phyloP scores from a whole-genome alignment of 2,329 filamentous ascomycete genomes.

The Ceratocystis alfenasii region DNA sequence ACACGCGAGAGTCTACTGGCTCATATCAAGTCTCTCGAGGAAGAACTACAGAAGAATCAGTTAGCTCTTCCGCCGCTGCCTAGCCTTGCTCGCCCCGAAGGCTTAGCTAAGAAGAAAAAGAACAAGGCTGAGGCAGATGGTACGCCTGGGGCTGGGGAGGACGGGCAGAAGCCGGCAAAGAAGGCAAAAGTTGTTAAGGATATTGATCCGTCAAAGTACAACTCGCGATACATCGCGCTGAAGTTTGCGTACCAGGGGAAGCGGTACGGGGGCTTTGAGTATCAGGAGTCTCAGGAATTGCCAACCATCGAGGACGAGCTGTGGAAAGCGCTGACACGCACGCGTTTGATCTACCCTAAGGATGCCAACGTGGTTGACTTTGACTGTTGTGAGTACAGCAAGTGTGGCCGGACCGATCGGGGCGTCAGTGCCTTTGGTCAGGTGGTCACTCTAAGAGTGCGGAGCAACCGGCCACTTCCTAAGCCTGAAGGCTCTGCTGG shows the following conservation, averaged over 20 bases:
- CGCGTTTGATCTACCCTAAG: constrained; percentile 66
- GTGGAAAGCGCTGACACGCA: constrained; percentile 79
- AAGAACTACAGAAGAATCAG: constrained; percentile 41
- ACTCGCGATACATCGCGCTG: constrained; percentile 72
- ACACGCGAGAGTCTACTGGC: constrained; percentile 55
- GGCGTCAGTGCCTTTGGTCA: constrained; percentile 96
- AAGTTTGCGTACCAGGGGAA: constrained; percentile 91
- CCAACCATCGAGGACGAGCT: constrained; percentile 86
- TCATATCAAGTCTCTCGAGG: constrained; percentile 56
- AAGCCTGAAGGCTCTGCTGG: constrained; percentile 19
- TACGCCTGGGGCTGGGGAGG: background rate
- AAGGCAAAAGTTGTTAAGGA: constrained; percentile 33
- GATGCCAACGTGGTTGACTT: constrained; percentile 57
- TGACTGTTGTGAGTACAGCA: constrained; percentile 79
- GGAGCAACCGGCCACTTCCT: constrained; percentile 58
- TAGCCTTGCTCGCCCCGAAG: constrained; percentile 17
- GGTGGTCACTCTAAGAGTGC: constrained; percentile 71
- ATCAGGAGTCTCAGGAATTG: constrained; percentile 57
- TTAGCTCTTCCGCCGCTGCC: constrained; percentile 19
- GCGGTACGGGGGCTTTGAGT: constrained; percentile 86
- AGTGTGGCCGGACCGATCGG: constrained; percentile 84
- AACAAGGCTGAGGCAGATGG: constrained; percentile 17
- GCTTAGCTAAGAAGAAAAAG: constrained; percentile 14
- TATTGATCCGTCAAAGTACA: constrained; percentile 71
- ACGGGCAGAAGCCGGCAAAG: constrained; percentile 25